Base-by-base conservation (phyloP, 495 filamentous ascomycete genomes). In the Opeltia flavorubescens region DNA sequence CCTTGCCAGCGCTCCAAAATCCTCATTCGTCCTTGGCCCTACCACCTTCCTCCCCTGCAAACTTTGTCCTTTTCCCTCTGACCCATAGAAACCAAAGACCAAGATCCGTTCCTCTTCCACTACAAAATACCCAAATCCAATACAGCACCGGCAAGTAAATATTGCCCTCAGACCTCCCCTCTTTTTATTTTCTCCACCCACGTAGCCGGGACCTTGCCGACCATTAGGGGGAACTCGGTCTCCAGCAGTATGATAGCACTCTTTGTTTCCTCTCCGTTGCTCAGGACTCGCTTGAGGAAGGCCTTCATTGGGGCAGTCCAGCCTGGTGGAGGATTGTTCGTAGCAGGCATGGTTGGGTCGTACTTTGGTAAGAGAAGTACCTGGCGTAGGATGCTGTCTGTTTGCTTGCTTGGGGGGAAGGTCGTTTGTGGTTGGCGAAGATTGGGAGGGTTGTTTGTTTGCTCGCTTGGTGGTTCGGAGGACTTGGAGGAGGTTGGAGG, bases 151-250 rank as follows among this genome's bases (percentile, higher is more conserved):
- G n/a, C n/a, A n/a, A n/a, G n/a, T n/a, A n/a, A n/a, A n/a, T n/a
- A n/a, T n/a, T n/a, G n/a, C n/a, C n/a, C n/a, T n/a, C n/a, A n/a
- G n/a, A 29, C 25, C 29, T 44, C 25, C 29, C 42, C 42, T 26
- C 25, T 18, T n/a, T 26, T 31, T 1, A 44, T 15, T 21, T 21
- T 44, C 5, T 48, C 44, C 7, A 50, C 34, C 40, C 35, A 54
- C 30, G 8, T 39, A 15, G 6, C 17, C 15, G 20, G 15, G 0
- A 54, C 43, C 48, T 28, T 25, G 4, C 21, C 28, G 12, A 5
- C 33, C 48, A 50, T 25, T 27, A 25, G 13, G 27, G 52, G 52
- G 13, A 28, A 55, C 42, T 55, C 53, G 15, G 53, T 49, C 12
- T 55, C 52, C 3, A 55, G 15, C 17, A 55, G 26, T 1, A 55